Conservation (phyloP, 2,329 filamentous ascomycete species). For the Penicillium sp. region DNA sequence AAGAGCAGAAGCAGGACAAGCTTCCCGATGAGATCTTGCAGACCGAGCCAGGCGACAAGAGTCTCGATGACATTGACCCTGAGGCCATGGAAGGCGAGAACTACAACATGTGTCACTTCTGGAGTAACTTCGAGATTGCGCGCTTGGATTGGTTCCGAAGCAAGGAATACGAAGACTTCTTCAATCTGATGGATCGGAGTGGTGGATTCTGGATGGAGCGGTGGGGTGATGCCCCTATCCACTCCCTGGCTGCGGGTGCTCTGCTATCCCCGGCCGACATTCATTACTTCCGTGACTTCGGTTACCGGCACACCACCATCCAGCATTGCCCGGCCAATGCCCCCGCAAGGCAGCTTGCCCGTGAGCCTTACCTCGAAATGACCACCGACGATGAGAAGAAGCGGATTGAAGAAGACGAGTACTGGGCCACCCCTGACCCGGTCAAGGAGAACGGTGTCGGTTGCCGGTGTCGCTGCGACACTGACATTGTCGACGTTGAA, state of each 20-base stretch:
- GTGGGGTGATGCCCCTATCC: constrained; percentile 99
- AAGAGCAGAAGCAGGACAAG: constrained; percentile 63
- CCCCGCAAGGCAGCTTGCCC: constrained; percentile 78
- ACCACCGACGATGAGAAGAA: constrained; percentile 80
- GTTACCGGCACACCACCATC: constrained; percentile 97
- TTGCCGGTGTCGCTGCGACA: constrained; percentile 94
- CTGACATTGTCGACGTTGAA: constrained; percentile 95
- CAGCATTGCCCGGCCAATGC: constrained; percentile 98
- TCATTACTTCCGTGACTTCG: constrained; percentile 98
- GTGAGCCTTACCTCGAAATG: constrained; percentile 76
- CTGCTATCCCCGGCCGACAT: constrained; percentile 80
- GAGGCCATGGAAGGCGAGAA: constrained; percentile 96
- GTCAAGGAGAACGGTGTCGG: constrained; percentile 95
- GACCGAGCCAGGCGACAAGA: constrained; percentile 69
- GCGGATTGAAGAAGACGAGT: constrained; percentile 88
- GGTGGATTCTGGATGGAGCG: constrained; percentile 99
- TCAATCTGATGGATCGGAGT: constrained; percentile 97
- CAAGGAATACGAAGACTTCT: constrained; percentile 97
- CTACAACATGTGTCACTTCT: constrained; percentile 99
- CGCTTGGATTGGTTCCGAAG: constrained; percentile 93
- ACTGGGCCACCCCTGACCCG: constrained; percentile 86
- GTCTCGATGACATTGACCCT: constrained; percentile 77
- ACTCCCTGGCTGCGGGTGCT: constrained; percentile 91
- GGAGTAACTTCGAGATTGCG: constrained; percentile 99
- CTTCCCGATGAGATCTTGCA: constrained; percentile 80